Conservation (phyloP, 2,329 filamentous ascomycete genomes). For the Colletotrichum eremochloae region DNA sequence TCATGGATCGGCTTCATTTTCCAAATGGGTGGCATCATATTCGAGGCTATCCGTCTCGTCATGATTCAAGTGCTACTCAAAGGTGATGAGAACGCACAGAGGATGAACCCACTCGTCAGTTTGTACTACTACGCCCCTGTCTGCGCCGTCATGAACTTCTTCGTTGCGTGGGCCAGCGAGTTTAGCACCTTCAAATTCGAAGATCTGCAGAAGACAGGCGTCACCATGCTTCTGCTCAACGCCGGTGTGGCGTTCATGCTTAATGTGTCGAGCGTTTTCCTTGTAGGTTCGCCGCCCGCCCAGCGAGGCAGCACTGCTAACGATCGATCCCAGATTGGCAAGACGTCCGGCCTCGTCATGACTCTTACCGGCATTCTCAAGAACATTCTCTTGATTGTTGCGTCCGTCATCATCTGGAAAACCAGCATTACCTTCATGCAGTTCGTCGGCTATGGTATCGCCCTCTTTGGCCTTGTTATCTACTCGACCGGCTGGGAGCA, state of each 20-base stretch:
- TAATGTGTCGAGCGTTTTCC: constrained; percentile 87
- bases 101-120: constrained; percentile 90
- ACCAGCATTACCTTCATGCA: constrained; percentile 79
- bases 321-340: constrained; percentile 76
- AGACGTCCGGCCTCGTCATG: constrained; percentile 88
- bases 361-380: constrained; percentile 90
- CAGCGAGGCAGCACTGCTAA: constrained; percentile 32
- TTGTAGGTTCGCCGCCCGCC: constrained; percentile 68
- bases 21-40: constrained; percentile 81
- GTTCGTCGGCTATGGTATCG: constrained; percentile 82
- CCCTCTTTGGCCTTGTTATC: constrained; percentile 65
- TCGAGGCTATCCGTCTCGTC: constrained; percentile 84
- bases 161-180: constrained; percentile 79
- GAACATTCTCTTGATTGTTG: constrained; percentile 84
- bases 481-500: constrained; percentile 61
- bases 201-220: constrained; percentile 75
- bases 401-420: constrained; percentile 83
- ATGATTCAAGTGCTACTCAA: constrained; percentile 89
- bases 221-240: constrained; percentile 76
- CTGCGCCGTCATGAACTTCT: constrained; percentile 83
- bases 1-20: constrained; percentile 74
- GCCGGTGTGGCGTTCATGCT: constrained; percentile 84
- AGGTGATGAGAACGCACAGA: constrained; percentile 72
- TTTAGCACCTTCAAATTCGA: constrained; percentile 73
- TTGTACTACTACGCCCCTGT: constrained; percentile 92